Conservation (phyloP, 1,284 basidiomycete species). For the Tilletia caries region DNA sequence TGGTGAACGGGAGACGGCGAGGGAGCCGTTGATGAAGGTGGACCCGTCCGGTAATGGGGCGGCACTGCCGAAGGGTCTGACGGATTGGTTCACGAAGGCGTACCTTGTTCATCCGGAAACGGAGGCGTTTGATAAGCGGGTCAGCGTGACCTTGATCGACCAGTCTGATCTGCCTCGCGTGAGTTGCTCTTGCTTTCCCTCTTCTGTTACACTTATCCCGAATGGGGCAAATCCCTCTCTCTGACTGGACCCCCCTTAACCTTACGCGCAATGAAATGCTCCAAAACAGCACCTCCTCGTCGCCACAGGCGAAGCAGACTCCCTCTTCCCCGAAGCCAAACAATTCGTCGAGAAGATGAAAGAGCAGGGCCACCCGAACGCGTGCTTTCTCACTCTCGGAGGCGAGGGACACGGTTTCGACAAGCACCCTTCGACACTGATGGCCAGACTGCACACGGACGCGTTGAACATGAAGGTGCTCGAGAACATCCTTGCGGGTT, state of each 20-base stretch:
- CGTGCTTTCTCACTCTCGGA: conserved; percentile 29
- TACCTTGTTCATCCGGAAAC: conserved; percentile 14
- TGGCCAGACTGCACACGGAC: conserved; percentile 1
- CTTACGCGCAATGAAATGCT: conserved; percentile 16
- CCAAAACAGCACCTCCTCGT: conserved; percentile 31
- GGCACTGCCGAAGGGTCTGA: neutral
- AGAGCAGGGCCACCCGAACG: conserved; percentile 16
- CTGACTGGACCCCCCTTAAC: conserved; percentile 12
- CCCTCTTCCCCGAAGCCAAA: conserved; percentile 33
- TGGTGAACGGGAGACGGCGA: conserved; percentile 16
- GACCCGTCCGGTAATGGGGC: neutral
- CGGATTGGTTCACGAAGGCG: neutral
- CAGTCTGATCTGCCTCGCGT: conserved; percentile 6
- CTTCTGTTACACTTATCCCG: too few species aligned
- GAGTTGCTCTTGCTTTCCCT: conserved; percentile 13
- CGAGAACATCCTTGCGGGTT: neutral
- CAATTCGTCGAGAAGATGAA: conserved; percentile 32
- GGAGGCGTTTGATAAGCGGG: conserved; percentile 8
- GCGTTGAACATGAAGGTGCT: neutral
- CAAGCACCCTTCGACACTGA: conserved; percentile 24
- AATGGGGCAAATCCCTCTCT: too few species aligned
- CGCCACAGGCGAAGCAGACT: conserved; percentile 35
- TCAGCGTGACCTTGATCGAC: conserved; percentile 21
- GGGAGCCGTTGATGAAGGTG: conserved; percentile 2
- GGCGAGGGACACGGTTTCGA: conserved; percentile 48